phyloP scores from a whole-genome alignment of 768 basidiomycete genomes.

The Rhizopogon vinicolor region DNA sequence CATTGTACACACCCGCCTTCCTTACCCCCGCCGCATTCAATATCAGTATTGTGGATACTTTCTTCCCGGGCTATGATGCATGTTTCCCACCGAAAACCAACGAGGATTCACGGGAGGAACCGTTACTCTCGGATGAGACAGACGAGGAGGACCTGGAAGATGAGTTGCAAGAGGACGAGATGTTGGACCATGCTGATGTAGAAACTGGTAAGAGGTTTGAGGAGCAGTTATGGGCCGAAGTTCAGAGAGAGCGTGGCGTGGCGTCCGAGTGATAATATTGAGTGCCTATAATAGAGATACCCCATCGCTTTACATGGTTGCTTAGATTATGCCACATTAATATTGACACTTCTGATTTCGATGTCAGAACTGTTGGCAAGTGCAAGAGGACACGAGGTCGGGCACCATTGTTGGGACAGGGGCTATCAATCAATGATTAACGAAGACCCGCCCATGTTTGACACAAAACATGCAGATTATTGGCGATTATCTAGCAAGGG shows the following conservation, averaged over 20 bases:
- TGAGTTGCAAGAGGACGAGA: conserved; percentile 41
- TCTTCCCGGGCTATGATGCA: conserved; percentile 18
- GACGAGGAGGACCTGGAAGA: conserved; percentile 32
- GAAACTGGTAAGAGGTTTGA: conserved; percentile 32
- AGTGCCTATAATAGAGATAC: neutral
- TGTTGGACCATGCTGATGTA: conserved; percentile 34
- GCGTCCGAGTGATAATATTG: neutral
- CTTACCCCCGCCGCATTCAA: conserved; percentile 20
- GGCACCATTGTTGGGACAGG: too few species aligned
- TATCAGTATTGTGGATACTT: conserved; percentile 9
- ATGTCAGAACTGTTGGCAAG: neutral
- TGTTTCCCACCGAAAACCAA: conserved; percentile 12
- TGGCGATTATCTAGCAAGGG: too few species aligned
- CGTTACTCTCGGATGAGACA: conserved; percentile 25
- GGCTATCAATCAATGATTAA: too few species aligned
- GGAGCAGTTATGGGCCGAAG: conserved; percentile 33
- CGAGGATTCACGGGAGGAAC: conserved; percentile 18
- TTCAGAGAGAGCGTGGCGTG: conserved; percentile 21
- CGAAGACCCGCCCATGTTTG: too few species aligned
- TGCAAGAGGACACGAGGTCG: too few species aligned
- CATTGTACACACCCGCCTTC: conserved; percentile 33
- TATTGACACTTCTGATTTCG: neutral
- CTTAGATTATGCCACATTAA: neutral
- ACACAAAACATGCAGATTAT: too few species aligned
- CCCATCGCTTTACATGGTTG: neutral